Percentiles rank a stretch among this genome's conserved stretches.
Evolutionary conservation across 139 green algal genomes (phyloP).

Genomic region (Tetradesmus lagerheimii): DNA sequence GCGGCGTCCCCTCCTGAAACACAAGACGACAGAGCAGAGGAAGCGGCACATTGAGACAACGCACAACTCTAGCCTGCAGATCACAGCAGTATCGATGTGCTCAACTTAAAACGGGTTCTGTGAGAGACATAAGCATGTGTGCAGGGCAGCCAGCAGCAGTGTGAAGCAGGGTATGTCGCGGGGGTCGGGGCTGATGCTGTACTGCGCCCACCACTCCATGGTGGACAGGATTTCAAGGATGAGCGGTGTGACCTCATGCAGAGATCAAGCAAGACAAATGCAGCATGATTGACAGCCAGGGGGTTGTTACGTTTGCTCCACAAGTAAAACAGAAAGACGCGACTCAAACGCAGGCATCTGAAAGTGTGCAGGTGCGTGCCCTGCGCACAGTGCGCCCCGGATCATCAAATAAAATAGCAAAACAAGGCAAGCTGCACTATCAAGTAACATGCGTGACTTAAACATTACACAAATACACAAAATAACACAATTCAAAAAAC

Average conservation of each 20-base stretch:
- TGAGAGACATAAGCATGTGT: too few relatives aligned
- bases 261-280: too few relatives aligned
- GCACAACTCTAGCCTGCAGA: too few relatives aligned
- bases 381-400: neutral
- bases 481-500: neutral
- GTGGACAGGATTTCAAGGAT: constrained; percentile 45
- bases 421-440: too few relatives aligned
- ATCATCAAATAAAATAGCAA: too few relatives aligned
- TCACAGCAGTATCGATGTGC: too few relatives aligned
- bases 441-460: neutral
- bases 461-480: neutral
- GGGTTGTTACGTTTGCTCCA: too few relatives aligned
- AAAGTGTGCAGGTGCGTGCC: constrained; percentile 55
- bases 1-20: constrained; percentile 38
- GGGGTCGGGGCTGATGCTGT: constrained; percentile 45
- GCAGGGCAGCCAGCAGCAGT: too few relatives aligned
- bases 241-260: constrained; percentile 68
- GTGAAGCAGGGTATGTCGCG: constrained; percentile 65
- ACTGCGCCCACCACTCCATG: constrained; percentile 60
- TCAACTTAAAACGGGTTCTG: too few relatives aligned
- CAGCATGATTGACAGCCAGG: too few relatives aligned
- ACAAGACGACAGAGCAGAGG: neutral
- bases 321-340: too few relatives aligned
- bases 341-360: constrained; percentile 61
- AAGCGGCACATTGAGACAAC: too few relatives aligned